Percentiles rank a stretch among this genome's conserved stretches.
Conservation (phyloP, 306 rosid species). For the Trifolium fragiferum region DNA sequence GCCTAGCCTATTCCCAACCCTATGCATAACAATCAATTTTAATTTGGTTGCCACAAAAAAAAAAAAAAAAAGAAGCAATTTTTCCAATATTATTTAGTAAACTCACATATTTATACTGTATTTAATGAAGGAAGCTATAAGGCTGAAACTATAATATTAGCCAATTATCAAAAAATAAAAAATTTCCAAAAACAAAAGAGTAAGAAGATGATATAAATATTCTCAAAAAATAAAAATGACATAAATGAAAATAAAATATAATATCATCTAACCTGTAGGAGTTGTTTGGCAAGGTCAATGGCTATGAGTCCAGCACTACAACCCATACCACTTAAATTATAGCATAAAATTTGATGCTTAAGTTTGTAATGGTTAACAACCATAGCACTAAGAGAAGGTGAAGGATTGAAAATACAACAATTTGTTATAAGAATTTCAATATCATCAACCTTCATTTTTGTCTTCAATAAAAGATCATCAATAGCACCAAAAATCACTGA, state of each 20-base stretch:
- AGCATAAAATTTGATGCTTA: constrained; percentile 17
- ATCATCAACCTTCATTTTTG: constrained; percentile 34
- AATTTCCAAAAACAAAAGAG: not conserved
- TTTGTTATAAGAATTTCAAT: constrained; percentile 41
- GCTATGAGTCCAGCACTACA: constrained; percentile 51
- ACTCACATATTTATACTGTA: not conserved
- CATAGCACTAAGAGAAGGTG: constrained; percentile 37
- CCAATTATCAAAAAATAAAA: too few relatives aligned
- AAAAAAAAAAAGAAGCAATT: not conserved
- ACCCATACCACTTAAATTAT: constrained; percentile 49
- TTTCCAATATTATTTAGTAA: not conserved
- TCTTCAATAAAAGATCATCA: constrained; percentile 43
- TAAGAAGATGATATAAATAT: not conserved
- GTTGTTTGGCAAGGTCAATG: constrained; percentile 44
- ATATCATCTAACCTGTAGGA: constrained; percentile 40
- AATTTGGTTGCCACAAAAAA: not conserved
- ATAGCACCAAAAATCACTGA: constrained; percentile 30
- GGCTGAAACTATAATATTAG: not conserved
- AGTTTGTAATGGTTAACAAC: constrained; percentile 43
- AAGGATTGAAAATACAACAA: constrained; percentile 42
- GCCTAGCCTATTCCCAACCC: too few relatives aligned
- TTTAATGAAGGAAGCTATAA: not conserved
- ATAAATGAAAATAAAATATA: not conserved
- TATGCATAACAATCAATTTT: not conserved
- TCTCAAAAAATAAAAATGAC: not conserved